A percentile compares a stretch with the other conserved stretches of the same genome.
Conservation (phyloP, 2,329 filamentous ascomycete species). For the Monosporascus sp. region DNA sequence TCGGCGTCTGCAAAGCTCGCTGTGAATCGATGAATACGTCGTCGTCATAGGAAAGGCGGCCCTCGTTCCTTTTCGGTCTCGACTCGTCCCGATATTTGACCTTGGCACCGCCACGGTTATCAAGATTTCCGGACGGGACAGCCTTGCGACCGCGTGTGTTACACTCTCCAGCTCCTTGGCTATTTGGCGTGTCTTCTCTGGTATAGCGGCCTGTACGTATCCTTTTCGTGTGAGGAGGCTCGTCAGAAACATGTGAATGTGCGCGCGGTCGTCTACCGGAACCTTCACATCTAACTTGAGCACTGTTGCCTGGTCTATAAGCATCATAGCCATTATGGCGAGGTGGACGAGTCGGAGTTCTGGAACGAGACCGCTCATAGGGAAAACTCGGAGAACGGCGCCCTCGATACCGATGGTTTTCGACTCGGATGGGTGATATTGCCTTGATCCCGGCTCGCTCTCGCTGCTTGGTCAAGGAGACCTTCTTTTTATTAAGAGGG, state of each 20-base stretch:
- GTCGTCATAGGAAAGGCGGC: constrained; percentile 21
- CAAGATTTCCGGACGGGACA: not conserved
- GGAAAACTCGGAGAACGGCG: constrained; percentile 8
- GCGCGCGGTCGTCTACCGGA: not conserved
- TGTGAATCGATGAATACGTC: constrained; percentile 6
- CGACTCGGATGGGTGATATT: not conserved
- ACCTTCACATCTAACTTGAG: constrained; percentile 1
- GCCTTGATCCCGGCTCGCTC: constrained; percentile 7
- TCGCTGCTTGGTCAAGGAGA: constrained; percentile 30
- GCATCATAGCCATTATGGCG: constrained; percentile 1
- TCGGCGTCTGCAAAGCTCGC: not conserved
- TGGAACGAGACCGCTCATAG: constrained; percentile 5
- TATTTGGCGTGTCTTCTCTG: not conserved
- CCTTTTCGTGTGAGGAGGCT: constrained; percentile 12
- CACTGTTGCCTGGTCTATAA: constrained; percentile 7
- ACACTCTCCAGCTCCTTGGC: not conserved
- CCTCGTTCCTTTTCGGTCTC: constrained; percentile 6
- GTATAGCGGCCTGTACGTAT: constrained; percentile 2
- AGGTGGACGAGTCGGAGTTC: constrained; percentile 1
- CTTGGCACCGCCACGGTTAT: not conserved
- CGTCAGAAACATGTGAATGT: not conserved
- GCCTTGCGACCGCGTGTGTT: not conserved
- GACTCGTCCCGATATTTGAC: constrained; percentile 1
- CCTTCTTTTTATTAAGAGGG: constrained; percentile 26
- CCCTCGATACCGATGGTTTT: constrained; percentile 3